Base-by-base conservation (phyloP, 2,329 filamentous ascomycete species). In the Fusarium proliferatum region DNA sequence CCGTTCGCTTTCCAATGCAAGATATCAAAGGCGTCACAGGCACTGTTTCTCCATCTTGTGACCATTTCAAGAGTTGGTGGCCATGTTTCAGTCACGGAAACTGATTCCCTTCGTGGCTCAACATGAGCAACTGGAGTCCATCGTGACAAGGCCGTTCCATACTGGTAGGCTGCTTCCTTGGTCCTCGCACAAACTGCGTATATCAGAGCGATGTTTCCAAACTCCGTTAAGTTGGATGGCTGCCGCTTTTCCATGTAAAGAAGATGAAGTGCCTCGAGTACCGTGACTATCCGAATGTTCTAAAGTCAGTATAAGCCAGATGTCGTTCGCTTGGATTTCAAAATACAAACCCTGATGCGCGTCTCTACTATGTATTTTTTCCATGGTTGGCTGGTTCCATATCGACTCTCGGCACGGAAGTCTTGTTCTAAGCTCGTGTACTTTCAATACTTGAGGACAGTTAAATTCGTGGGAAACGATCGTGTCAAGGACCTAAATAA, bases 1-100 rank as follows among this genome's bases (percentile, higher is more conserved):
- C 65, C 59, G 15, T 75, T 75, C 16, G 72, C 72, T 28, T 67
- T 63, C 72, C 72, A 75, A 33, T 75, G 72, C 6, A 75, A n/a
- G 12, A 75, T 70, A 53, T 75, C 69, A 30, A 75, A 58, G 26
- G 59, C 63, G 34, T 74, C 72, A 3, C 72, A 74, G 7, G 72
- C 69, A 42, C 72, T 74, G 9, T 74, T 74, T 42, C 72, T 69
- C 72, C 72, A 74, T 23, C 67, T 62, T 17, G 72, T 70, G 19
- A 74, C 41, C n/a, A 72, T 66, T 15, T 61, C 55, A 6, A 67
- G 36, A 17, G 28, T 53, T 39, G 72, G 72, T 17, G 72, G 72
- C 72, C 72, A 75, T 5, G 61, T 61, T 38, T 74, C 61, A 19
- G 30, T n/a, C 16, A 63, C 43, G 43, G 36, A 49, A 16, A 48